Conservation (phyloP, 441 rosid genomes). For the Hura crepitans region DNA sequence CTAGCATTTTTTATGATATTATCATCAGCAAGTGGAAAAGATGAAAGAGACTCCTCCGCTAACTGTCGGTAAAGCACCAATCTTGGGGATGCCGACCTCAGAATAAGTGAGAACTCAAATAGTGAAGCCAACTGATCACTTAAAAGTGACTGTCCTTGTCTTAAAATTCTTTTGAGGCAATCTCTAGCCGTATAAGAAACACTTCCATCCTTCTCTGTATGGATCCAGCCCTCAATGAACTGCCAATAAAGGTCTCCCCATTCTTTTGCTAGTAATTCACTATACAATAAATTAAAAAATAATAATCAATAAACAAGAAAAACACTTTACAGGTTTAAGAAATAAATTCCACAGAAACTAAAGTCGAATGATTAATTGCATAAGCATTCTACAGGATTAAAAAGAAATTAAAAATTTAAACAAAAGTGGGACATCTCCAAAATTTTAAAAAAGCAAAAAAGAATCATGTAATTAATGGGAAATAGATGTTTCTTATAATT, state of each 20-base stretch:
- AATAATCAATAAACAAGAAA: background rate
- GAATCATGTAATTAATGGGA: background rate
- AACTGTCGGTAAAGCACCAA: slow-evolving; percentile 87
- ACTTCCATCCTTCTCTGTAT: slow-evolving; percentile 40
- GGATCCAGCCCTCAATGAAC: slow-evolving; percentile 75
- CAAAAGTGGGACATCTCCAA: background rate
- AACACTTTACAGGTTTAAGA: background rate
- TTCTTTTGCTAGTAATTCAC: slow-evolving; percentile 86
- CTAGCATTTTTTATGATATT: slow-evolving; percentile 31
- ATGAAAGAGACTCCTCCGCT: slow-evolving; percentile 94
- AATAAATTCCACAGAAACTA: background rate
- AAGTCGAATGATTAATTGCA: background rate
- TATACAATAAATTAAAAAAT: slow-evolving; percentile 26
- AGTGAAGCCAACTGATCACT: slow-evolving; percentile 64
- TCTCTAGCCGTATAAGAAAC: slow-evolving; percentile 68
- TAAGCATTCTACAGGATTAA: no score
- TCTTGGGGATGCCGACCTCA: slow-evolving; percentile 91
- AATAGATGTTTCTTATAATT: background rate
- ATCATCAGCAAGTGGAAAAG: slow-evolving; percentile 75
- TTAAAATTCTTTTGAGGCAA: slow-evolving; percentile 63
- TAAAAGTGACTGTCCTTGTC: slow-evolving; percentile 48
- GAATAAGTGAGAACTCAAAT: slow-evolving; percentile 74
- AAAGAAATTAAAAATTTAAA: background rate
- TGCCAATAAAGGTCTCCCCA: slow-evolving; percentile 84
- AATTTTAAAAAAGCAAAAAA: background rate